Evolutionary conservation across 129 eudicot genomes (phyloP).

Genomic region (Sambucus nigra): DNA sequence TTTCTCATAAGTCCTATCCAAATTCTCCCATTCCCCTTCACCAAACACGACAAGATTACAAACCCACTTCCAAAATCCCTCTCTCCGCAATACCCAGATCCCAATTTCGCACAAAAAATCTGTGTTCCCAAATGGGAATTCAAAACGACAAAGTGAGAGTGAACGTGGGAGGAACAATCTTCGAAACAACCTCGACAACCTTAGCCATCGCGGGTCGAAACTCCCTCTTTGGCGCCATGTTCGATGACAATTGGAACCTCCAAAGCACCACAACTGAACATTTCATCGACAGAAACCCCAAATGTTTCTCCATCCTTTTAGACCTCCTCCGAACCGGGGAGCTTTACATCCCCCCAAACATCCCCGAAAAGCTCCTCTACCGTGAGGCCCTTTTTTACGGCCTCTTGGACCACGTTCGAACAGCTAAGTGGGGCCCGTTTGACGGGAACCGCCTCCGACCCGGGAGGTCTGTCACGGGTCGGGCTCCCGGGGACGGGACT

Average conservation of each 20-base stretch:
- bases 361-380: constrained; percentile 56
- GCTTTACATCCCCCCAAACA: constrained; percentile 50
- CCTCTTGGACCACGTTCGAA: constrained; percentile 57
- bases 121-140: constrained; percentile 73
- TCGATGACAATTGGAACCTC: constrained; percentile 80
- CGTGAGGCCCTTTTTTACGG: constrained; percentile 80
- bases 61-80: too few relatives aligned
- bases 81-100: too few relatives aligned
- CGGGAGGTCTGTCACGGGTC: constrained; percentile 47
- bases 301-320: constrained; percentile 69
- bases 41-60: too few relatives aligned
- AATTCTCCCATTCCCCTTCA: background rate
- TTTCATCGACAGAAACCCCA: constrained; percentile 88
- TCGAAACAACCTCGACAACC: constrained; percentile 91
- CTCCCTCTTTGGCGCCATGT: constrained; percentile 83
- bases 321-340: constrained; percentile 83
- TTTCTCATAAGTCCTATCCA: constrained; percentile 2
- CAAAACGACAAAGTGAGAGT: constrained; percentile 69
- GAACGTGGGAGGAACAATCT: constrained; percentile 86
- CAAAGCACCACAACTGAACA: constrained; percentile 32
- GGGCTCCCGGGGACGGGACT: constrained; percentile 79
- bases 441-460: constrained; percentile 78
- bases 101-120: too few relatives aligned
- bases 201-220: constrained; percentile 83
- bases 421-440: constrained; percentile 77